A percentile compares a stretch with the other conserved stretches of the same genome.
Conservation (phyloP, 2,329 filamentous ascomycete genomes). For the Talaromyces amestolkiae region DNA sequence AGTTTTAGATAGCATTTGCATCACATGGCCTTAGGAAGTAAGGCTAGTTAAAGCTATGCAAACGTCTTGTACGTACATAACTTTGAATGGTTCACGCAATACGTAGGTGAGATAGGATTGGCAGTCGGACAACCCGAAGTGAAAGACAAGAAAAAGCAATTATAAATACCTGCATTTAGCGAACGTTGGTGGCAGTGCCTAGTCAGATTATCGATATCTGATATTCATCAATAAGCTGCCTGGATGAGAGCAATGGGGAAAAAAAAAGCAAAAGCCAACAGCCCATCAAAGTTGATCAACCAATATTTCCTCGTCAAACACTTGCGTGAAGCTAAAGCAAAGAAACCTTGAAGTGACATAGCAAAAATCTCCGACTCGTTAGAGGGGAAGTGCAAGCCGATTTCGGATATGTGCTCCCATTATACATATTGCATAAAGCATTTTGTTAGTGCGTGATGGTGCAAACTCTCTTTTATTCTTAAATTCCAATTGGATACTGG, state of each 20-base stretch:
- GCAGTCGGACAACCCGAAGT: not conserved
- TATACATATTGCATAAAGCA: slow-evolving; percentile 3
- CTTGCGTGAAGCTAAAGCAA: not conserved
- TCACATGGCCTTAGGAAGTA: not conserved
- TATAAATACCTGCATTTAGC: not conserved
- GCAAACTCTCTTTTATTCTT: not conserved
- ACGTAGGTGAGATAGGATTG: not conserved
- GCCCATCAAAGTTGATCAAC: not conserved
- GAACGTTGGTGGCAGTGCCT: not conserved
- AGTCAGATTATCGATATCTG: not conserved
- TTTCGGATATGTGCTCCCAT: slow-evolving; percentile 4
- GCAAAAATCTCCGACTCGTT: slow-evolving; percentile 8
- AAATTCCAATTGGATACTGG: not conserved
- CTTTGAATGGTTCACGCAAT: not conserved
- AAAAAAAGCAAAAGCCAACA: not conserved
- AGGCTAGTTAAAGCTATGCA: not conserved
- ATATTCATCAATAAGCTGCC: not conserved
- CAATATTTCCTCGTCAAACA: not conserved
- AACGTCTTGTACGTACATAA: not conserved
- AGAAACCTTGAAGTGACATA: not conserved
- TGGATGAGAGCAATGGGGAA: not conserved
- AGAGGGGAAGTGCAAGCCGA: not conserved
- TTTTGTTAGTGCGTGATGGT: not conserved
- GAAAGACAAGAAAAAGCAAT: slow-evolving; percentile 1
- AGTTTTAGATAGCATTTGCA: not conserved